These are phyloP conservation scores for Auricularia auricula-judae DNA, from an alignment of 768 basidiomycete genomes.

Conservation along the genomic window DNA sequence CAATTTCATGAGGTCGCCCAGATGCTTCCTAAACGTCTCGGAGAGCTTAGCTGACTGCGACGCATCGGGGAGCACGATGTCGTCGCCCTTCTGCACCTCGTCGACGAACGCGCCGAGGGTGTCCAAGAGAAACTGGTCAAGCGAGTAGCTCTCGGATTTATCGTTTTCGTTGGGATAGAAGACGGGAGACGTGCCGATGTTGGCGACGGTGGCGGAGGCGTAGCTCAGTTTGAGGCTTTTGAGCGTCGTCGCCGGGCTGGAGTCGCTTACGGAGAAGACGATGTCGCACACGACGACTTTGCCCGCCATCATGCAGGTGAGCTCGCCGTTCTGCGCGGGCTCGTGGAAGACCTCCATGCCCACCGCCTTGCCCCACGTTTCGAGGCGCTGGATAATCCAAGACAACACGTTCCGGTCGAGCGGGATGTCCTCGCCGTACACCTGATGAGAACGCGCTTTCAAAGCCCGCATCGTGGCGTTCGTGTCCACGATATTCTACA, in stretches of 20 bases:
- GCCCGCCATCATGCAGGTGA: constrained; percentile 57
- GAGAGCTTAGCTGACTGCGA: constrained; percentile 41
- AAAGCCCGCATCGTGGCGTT: constrained; percentile 33
- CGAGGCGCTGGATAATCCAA: constrained; percentile 51
- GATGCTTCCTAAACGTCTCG: constrained; percentile 37
- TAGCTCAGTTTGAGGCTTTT: constrained; percentile 30
- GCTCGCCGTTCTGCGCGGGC: constrained; percentile 35
- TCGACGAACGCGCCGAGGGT: constrained; percentile 45
- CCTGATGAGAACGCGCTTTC: constrained; percentile 32
- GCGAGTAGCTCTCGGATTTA: constrained; percentile 16
- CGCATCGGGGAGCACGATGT: constrained; percentile 30
- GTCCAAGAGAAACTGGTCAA: constrained; percentile 53
- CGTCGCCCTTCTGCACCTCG: constrained; percentile 48
- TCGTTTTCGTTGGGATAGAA: constrained; percentile 11
- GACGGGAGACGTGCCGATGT: background rate
- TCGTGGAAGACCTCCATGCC: constrained; percentile 65
- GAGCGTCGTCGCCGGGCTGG: constrained; percentile 21
- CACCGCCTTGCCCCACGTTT: constrained; percentile 48
- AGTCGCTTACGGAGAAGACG: constrained; percentile 31
- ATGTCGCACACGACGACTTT: constrained; percentile 75
- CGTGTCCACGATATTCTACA: constrained; percentile 40
- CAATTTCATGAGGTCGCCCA: constrained; percentile 61
- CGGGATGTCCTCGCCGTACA: constrained; percentile 57
- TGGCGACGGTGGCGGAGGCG: background rate
- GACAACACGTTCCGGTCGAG: constrained; percentile 34